Evolutionary conservation across 805 yeast genomes (phyloP).

Genomic region (Yarrowia sp.): DNA sequence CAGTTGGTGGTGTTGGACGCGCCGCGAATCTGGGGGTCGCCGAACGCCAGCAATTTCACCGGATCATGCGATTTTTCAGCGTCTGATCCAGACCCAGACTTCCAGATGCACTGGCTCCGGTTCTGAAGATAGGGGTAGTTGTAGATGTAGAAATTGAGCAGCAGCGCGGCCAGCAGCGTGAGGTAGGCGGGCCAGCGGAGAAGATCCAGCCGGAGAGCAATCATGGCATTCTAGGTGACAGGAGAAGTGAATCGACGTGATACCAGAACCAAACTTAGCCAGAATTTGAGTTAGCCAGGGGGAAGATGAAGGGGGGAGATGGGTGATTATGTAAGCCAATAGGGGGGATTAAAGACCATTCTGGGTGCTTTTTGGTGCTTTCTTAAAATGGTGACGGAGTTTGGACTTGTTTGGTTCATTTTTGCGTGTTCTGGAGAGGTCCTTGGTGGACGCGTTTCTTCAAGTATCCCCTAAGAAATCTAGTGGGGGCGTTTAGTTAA

Average conservation of each 20-base stretch:
- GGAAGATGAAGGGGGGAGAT: not conserved
- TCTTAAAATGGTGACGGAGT: too few species aligned
- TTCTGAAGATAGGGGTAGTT: constrained; percentile 30
- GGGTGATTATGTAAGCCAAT: too few species aligned
- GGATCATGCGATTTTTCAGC: not conserved
- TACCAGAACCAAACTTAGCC: not conserved
- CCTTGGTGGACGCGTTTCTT: too few species aligned
- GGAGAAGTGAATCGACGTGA: not conserved
- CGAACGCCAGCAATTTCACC: constrained; percentile 77
- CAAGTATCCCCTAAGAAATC: too few species aligned
- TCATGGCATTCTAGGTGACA: constrained; percentile 14
- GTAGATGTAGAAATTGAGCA: constrained; percentile 36
- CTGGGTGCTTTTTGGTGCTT: too few species aligned
- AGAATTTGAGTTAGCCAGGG: constrained; percentile 16
- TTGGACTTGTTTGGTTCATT: too few species aligned
- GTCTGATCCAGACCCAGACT: too few species aligned
- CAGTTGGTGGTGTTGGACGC: constrained; percentile 74
- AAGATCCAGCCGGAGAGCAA: constrained; percentile 4
- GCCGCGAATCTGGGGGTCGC: constrained; percentile 98
- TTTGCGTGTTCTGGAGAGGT: too few species aligned
- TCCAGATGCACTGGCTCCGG: not conserved
- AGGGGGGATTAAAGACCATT: too few species aligned
- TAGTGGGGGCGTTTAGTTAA: too few species aligned
- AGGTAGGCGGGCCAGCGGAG: constrained; percentile 38
- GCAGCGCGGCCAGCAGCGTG: constrained; percentile 15